Base-by-base conservation (phyloP, 1,284 basidiomycete genomes). In the Tilletia walkeri region DNA sequence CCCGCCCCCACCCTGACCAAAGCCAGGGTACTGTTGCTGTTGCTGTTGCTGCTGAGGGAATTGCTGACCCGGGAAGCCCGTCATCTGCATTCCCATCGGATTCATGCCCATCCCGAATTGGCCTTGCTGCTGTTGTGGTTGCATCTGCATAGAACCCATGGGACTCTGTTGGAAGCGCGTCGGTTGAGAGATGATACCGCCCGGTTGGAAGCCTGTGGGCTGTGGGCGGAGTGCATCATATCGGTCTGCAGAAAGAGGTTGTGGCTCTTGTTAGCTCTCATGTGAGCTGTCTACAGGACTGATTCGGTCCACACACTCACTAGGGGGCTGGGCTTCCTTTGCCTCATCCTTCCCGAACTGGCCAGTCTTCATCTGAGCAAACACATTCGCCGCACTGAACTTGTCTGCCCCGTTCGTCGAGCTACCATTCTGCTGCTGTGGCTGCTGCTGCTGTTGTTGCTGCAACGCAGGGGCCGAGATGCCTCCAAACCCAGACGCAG, bases 191-290 rank as follows among this genome's bases (percentile, higher is more conserved):
- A 63, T 18, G 34, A 63, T 38, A 5, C 59, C 59, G 3, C 59
- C 59, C 9, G 59, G 59, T 16, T 77, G 75, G 75, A 82, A 83
- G 7, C 82, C 81, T 2, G 82, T 83, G 9, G 82, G 81, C 70
- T 83, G 82, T 2, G 82, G 80, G 39, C 81, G 75, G 50, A 83
- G 70, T 12, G 82, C 78, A 65, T 83, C 82, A 72, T 83, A 83
- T 6, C 66, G 61, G 20, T 67, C 65, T 59, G 67, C 34, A 70
- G 45, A 24, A 41, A 45, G 49, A 36, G 63, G 36, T 59, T 9
- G 41, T 45, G 6, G 34, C 7, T 38, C 1, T 34, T 30, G 24
- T 30, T n/a, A 53, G 50, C 18, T 53, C 18, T 53, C 7, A 1
- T 53, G 24, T 30, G n/a, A n/a, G n/a, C n/a, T n/a, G n/a, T n/a